Base-by-base conservation (phyloP, 352 stramenopile species). In the Aphanomyces euteiches region DNA sequence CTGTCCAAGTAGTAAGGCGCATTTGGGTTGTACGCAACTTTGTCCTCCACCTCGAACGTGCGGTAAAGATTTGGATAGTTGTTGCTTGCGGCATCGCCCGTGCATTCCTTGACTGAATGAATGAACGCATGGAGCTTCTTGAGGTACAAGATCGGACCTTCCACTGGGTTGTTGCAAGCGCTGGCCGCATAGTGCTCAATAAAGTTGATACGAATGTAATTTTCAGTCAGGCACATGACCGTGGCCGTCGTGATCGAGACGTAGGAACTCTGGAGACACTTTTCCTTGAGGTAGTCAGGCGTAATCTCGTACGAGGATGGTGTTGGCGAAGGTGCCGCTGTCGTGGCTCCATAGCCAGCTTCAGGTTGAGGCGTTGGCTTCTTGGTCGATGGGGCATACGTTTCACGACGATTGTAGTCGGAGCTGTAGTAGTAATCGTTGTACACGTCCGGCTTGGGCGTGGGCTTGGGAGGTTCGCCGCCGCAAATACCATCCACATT, bases 161-260 rank as follows among this genome's bases (percentile, higher is more conserved):
- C 64, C 7, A 70, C 50, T 21, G 64, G 64, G 47, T 70, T 70
- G 12, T 54, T 38, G 40, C 64, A 70, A 17, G 64, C 64, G 2
- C 38, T n/a, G 10, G 64, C 43, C 17, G 64, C 64, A 48, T 70
- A 70, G 64, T 70, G 64, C 39, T 70, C 64, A 41, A 70, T 70
- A 45, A 70, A 70, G 39, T 70, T 70, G 64, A 70, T 50, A 28
- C 64, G 64, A 38, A 70, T 70, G 64, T 70, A 70, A 43, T 70
- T 70, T 50, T 70, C 64, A 21, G 64, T 70, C 45, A 70, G 10
- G 36, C 64, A 70, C 64, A 70, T 70, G 64, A 70, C 64, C 0
- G 64, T 70, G 17, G 64, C 64, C 54, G 64, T 63, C 54, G 64
- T 70, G 54, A 70, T 70, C 37, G 64, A 70, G 19, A 70, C 64